These are phyloP conservation scores for Asterionellopsis glacialis DNA, from an alignment of 108 stramenopile species.

Conservation along the genomic window DNA sequence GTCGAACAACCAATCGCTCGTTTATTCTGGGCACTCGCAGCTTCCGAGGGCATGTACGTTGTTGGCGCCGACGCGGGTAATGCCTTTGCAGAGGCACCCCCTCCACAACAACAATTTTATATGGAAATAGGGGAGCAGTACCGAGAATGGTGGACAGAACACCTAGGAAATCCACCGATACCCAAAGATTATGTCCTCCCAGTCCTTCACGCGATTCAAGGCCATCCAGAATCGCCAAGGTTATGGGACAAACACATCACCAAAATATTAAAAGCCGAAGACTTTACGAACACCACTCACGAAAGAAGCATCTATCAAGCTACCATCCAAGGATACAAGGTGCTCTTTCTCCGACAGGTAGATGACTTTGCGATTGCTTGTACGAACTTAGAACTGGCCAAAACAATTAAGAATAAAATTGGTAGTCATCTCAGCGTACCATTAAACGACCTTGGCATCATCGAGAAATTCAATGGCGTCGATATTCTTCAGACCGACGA, in stretches of 20 bases:
- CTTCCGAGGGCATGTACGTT: constrained; percentile 9
- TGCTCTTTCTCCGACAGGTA: constrained; percentile 36
- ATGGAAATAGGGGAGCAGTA: too few relatives aligned
- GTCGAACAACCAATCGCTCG: constrained; percentile 26
- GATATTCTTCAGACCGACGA: constrained; percentile 23
- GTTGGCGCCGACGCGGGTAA: too few relatives aligned
- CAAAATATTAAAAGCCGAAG: constrained; percentile 15
- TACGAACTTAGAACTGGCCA: too few relatives aligned
- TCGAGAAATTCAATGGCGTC: constrained; percentile 24
- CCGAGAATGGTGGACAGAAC: constrained; percentile 18
- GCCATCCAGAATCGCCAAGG: constrained; percentile 21
- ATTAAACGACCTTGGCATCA: too few relatives aligned
- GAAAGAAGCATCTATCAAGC: constrained; percentile 25
- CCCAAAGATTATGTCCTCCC: too few relatives aligned
- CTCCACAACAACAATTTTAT: too few relatives aligned
- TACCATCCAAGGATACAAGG: constrained; percentile 5
- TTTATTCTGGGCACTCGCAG: constrained; percentile 23
- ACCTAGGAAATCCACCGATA: constrained; percentile 6
- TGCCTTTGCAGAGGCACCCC: too few relatives aligned
- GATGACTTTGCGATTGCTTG: too few relatives aligned
- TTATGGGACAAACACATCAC: constrained; percentile 22
- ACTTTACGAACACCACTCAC: constrained; percentile 24
- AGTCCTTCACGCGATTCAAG: too few relatives aligned
- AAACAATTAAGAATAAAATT: too few relatives aligned
- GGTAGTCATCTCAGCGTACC: too few relatives aligned